These are phyloP conservation scores for Amaranthus palmeri DNA, from an alignment of 148 eudicot genomes.

Conservation along the genomic window DNA sequence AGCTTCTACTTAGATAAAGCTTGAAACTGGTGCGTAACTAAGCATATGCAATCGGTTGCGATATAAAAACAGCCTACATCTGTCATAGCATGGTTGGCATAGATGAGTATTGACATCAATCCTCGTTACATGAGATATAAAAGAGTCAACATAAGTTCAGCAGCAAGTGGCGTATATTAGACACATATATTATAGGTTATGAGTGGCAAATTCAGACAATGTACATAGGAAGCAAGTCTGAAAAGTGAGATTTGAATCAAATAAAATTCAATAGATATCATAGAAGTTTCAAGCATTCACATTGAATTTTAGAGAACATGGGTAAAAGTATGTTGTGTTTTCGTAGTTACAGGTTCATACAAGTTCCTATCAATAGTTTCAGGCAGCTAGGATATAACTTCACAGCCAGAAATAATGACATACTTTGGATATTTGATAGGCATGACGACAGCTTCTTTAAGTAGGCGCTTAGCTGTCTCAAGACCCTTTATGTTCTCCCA, in stretches of 20 bases:
- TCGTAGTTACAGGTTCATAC: background rate
- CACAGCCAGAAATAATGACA: constrained; percentile 16
- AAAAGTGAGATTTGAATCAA: background rate
- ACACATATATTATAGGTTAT: background rate
- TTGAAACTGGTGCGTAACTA: background rate
- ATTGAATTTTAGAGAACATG: background rate
- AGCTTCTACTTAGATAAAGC: background rate
- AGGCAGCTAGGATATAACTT: background rate
- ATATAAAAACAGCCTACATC: background rate
- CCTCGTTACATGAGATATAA: background rate
- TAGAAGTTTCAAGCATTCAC: background rate
- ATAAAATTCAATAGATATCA: background rate
- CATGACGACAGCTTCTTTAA: constrained; percentile 99
- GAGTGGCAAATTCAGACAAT: background rate
- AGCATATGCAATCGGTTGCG: background rate
- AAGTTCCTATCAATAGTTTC: background rate
- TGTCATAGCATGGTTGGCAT: background rate
- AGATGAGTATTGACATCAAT: background rate
- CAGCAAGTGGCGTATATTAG: background rate
- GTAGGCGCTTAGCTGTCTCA: constrained; percentile 85
- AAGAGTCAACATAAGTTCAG: background rate
- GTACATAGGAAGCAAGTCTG: background rate
- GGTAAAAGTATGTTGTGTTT: background rate
- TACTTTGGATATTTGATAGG: constrained; percentile 98
- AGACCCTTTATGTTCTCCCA: constrained; percentile 97